Evolutionary conservation across 2,329 filamentous ascomycete genomes (phyloP).

Genomic region (Neurospora sp.): DNA sequence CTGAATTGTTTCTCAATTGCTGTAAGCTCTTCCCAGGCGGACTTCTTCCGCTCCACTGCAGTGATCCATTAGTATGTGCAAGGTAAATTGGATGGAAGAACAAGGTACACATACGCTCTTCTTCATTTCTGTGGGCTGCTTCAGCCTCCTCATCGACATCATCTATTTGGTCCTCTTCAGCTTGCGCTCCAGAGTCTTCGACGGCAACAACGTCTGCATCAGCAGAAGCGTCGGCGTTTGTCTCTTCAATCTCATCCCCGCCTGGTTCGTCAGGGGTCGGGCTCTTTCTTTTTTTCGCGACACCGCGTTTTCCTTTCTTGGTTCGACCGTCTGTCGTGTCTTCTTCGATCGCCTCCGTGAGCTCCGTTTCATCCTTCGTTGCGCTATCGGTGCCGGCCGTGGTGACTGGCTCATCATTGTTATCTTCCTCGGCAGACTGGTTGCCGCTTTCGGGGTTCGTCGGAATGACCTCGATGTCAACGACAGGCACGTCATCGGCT

Average conservation of each 20-base stretch:
- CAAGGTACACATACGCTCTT: conserved; percentile 44
- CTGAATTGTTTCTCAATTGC: conserved; percentile 83
- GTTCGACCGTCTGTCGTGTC: conserved; percentile 24
- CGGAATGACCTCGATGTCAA: conserved; percentile 28
- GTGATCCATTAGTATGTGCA: conserved; percentile 15
- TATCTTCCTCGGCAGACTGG: conserved; percentile 37
- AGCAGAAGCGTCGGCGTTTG: conserved; percentile 20
- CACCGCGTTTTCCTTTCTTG: conserved; percentile 32
- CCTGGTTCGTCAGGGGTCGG: conserved; percentile 21
- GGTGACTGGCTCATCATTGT: conserved; percentile 26
- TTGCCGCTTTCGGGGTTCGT: conserved; percentile 28
- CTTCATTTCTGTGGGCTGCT: conserved; percentile 48
- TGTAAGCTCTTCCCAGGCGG: conserved; percentile 68
- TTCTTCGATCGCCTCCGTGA: conserved; percentile 22
- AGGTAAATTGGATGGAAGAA: not conserved
- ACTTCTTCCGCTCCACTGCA: conserved; percentile 65
- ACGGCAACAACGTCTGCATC: conserved; percentile 24
- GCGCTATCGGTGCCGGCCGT: conserved; percentile 20
- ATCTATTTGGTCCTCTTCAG: conserved; percentile 45
- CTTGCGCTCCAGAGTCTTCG: conserved; percentile 30
- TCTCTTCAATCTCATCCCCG: conserved; percentile 11
- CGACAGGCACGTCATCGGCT: conserved; percentile 22
- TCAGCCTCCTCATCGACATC: conserved; percentile 52
- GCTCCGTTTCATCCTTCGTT: conserved; percentile 30
- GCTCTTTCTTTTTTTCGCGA: conserved; percentile 28